Evolutionary conservation across 2,329 filamentous ascomycete species (phyloP), one percentile per base, ranked within the genome.

Genomic region (Fusarium sp.): DNA sequence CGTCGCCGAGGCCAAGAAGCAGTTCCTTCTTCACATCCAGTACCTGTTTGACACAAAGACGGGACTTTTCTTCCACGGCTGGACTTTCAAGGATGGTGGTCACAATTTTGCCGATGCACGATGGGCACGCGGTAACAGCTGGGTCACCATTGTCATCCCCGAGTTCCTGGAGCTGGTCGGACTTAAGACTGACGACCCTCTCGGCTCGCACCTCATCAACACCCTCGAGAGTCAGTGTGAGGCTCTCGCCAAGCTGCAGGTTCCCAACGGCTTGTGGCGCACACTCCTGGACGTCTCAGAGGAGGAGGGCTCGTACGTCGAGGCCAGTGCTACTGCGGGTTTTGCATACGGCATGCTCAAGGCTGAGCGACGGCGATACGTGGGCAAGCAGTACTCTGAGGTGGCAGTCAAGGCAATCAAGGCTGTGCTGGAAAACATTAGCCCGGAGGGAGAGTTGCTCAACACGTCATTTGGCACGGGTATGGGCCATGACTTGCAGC

Each of bases 291-390:
- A 95, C 77, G 85, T 93, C 14, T 83, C 91, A 0, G 88, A 90
- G 71, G 84, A 84, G 4, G 88, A 93, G 65, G 93, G 93, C 3
- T 94, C 92, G 5, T 95, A 96, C 75, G 85, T 91, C 3, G 94
- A 96, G 82, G 89, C 93, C 16, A 95, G 92, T 54, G 94, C 94
- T 2, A 94, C 93, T 1, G 94, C 94, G 0, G 94, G 94, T 0
- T 95, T 96, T 73, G 93, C 93, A 1, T 95, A 93, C 76, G 94
- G 94, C 1, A 92, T 95, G 29, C 85, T 96, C 67, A 95, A 95
- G 83, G 92, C 89, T 0, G 88, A 91, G 68, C 83, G 94, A 50
- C 93, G 92, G 84, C 86, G 90, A 50, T 95, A 95, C 76, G 87
- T 95, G 59, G 86, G 88, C 4, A 84, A 86, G 24, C 86, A 91